These are phyloP conservation scores for Colletotrichum karsti DNA, from an alignment of 2,329 filamentous ascomycete species.

Conservation along the genomic window DNA sequence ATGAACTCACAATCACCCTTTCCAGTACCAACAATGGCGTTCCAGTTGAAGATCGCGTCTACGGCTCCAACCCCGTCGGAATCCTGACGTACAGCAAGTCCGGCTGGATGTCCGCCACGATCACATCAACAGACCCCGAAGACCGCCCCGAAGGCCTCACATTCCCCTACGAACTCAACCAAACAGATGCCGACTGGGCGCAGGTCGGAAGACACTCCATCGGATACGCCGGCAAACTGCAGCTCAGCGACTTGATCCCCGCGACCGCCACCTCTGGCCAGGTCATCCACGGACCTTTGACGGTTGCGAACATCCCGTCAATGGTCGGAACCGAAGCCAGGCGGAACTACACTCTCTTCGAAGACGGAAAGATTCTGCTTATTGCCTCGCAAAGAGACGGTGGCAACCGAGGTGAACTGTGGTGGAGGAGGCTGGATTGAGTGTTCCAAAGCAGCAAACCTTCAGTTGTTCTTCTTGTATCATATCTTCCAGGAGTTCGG, in stretches of 20 bases:
- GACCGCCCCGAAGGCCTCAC: conserved; percentile 35
- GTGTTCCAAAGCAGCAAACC: background rate
- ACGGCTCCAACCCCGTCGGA: conserved; percentile 32
- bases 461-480: background rate
- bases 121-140: conserved; percentile 35
- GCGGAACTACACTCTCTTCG: conserved; percentile 32
- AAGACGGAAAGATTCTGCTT: conserved; percentile 14
- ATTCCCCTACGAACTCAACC: conserved; percentile 30
- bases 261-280: conserved; percentile 30
- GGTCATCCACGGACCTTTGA: conserved; percentile 37
- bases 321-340: conserved; percentile 33
- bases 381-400: conserved; percentile 25
- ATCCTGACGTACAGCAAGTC: conserved; percentile 36
- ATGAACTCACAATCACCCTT: background rate
- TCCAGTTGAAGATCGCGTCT: conserved; percentile 26
- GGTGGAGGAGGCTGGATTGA: conserved; percentile 30
- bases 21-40: conserved; percentile 27
- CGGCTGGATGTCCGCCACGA: conserved; percentile 38
- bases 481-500: background rate
- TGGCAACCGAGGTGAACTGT: conserved; percentile 24
- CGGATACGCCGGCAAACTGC: conserved; percentile 35
- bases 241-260: conserved; percentile 33
- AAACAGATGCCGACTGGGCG: conserved; percentile 38
- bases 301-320: conserved; percentile 35
- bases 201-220: conserved; percentile 35